Base-by-base conservation (phyloP, 2,329 filamentous ascomycete species). In the Tolypocladium inflatum region DNA sequence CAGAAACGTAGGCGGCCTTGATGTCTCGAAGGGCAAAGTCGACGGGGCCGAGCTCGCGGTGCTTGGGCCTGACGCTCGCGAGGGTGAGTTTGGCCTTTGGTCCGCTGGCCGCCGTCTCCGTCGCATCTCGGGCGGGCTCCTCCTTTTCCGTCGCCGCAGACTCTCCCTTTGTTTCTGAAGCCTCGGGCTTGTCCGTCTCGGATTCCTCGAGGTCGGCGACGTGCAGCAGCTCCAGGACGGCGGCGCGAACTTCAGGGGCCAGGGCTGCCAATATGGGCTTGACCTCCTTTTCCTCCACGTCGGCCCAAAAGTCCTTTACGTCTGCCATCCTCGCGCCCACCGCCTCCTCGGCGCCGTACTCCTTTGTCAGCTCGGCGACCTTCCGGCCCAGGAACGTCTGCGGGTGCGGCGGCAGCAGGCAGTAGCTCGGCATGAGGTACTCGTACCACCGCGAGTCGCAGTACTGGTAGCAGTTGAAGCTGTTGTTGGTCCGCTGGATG, bases 391-490 rank as follows among this genome's bases (percentile, higher is more conserved):
- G 73, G 70, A 83, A 96, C 61, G 90, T 95, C 62, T 88, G 87
- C 0, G 92, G 92, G 70, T 97, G 92, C 0, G 94, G 94, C 23
- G 94, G 94, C 38, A 99, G 76, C 65, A 99, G 89, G 58, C 89
- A 91, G 73, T 97, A 91, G 48, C 89, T 94, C 2, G 94, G 94
- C 72, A 99, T 90, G 56, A 99, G 79, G 70, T 99, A 99, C 76
- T 99, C 94, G 74, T 99, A 99, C 80, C 92, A 95, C 64, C 94
- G 82, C 33, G 91, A 96, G 73, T 99, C 94, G 74, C 93, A 97
- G 58, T 90, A 83, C 70, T 96, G 89, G 74, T 99, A 99, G 74
- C 90, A 93, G 73, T 90, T 97, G 78, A 97, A 99, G 64, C 86
- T 85, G 63, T 92, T 93, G 69, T 88, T 93, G 1, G 93, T 95